Percentiles rank a stretch among this genome's conserved stretches.
These are phyloP conservation scores for Gossypium rotundifolium DNA, from an alignment of 345 rosid species.

Conservation along the genomic window DNA sequence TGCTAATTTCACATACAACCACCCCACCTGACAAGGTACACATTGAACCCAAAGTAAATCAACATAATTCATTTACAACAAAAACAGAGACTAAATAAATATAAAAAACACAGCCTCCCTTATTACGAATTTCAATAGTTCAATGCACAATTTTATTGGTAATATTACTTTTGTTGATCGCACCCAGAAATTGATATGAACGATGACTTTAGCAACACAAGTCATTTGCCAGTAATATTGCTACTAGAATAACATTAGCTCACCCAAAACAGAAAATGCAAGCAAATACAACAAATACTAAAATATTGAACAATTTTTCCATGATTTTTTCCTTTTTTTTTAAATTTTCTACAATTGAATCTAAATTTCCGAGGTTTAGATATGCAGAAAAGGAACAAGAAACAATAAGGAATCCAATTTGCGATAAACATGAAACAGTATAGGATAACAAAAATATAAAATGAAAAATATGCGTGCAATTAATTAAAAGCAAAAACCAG, in stretches of 20 bases:
- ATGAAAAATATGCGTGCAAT: neutral
- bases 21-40: conserved; percentile 3
- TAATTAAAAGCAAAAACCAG: neutral
- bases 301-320: neutral
- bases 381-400: neutral
- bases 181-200: too few relatives aligned
- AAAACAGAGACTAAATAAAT: neutral
- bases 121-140: neutral
- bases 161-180: neutral
- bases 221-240: neutral
- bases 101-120: neutral
- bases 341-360: neutral
- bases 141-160: neutral
- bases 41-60: conserved; percentile 4
- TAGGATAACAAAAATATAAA: neutral
- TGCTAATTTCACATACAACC: conserved; percentile 9
- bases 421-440: neutral
- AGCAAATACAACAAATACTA: neutral
- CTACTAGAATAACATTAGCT: neutral
- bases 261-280: neutral
- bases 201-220: too few relatives aligned
- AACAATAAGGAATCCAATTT: neutral
- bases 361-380: neutral
- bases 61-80: neutral
- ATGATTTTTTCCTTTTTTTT: too few relatives aligned